These are phyloP conservation scores for Nakaseomyces bracarensis DNA, from an alignment of 1,139 yeast genomes.

Conservation along the genomic window DNA sequence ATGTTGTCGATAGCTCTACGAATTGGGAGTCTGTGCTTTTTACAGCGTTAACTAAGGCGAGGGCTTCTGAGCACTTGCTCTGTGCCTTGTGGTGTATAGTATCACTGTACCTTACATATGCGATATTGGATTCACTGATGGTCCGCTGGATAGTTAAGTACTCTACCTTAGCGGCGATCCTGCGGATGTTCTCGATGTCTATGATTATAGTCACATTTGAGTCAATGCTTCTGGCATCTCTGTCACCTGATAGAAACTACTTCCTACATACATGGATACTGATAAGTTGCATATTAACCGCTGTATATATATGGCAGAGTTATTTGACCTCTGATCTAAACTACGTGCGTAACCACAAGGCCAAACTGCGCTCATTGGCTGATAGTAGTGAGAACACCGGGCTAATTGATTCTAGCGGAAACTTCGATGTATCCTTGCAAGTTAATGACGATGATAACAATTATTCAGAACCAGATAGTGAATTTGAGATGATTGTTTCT, in stretches of 20 bases:
- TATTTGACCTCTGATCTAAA: constrained; percentile 82
- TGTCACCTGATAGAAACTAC: constrained; percentile 48
- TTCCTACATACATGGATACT: constrained; percentile 87
- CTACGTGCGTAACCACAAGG: constrained; percentile 36
- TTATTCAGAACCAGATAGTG: neutral
- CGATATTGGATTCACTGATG: constrained; percentile 82
- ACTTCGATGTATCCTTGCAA: neutral
- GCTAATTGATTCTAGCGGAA: neutral
- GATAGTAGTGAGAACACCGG: neutral
- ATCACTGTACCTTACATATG: constrained; percentile 73
- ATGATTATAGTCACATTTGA: constrained; percentile 63
- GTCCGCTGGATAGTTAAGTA: constrained; percentile 90
- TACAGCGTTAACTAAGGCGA: constrained; percentile 42
- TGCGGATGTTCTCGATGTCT: constrained; percentile 77
- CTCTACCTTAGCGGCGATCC: constrained; percentile 78
- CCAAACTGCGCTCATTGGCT: constrained; percentile 11
- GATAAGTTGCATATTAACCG: constrained; percentile 74
- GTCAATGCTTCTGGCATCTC: constrained; percentile 55
- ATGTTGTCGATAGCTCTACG: constrained; percentile 17
- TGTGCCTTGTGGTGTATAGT: constrained; percentile 81
- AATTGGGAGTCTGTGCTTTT: constrained; percentile 15
- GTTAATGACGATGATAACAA: neutral
- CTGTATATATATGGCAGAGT: constrained; percentile 78
- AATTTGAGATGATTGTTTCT: neutral
- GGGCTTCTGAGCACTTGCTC: constrained; percentile 61